Evolutionary conservation across 2,329 filamentous ascomycete genomes (phyloP).

Genomic region (Ascomycota sp.): DNA sequence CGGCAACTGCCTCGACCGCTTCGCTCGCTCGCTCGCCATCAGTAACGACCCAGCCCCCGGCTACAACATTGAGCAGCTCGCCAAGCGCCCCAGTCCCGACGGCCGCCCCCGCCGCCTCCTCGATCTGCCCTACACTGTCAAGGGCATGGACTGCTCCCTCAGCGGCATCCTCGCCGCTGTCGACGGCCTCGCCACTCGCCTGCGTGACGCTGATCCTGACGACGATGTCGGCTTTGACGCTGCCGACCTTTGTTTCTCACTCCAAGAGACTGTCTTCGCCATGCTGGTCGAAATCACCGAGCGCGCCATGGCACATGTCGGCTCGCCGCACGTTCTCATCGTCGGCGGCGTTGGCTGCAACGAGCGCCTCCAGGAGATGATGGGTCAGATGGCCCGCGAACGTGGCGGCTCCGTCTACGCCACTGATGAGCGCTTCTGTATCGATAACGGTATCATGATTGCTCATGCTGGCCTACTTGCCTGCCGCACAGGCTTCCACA

Average conservation of each 20-base stretch:
- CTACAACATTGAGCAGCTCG: conserved; percentile 94
- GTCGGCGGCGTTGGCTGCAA: conserved; percentile 95
- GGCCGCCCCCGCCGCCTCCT: conserved; percentile 51
- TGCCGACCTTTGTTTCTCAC: conserved; percentile 76
- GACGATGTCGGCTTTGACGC: conserved; percentile 42
- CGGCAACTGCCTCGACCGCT: conserved; percentile 90
- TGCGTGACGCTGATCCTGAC: conserved; percentile 24
- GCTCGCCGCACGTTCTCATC: conserved; percentile 73
- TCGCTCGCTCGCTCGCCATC: conserved; percentile 77
- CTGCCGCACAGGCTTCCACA: conserved; percentile 61
- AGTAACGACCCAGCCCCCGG: conserved; percentile 91
- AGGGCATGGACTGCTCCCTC: conserved; percentile 97
- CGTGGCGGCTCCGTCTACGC: conserved; percentile 80
- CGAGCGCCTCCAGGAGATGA: conserved; percentile 89
- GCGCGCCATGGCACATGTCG: conserved; percentile 94
- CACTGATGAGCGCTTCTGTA: conserved; percentile 93
- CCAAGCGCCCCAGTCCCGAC: conserved; percentile 56
- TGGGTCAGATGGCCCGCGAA: conserved; percentile 84
- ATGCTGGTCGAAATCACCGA: conserved; percentile 99
- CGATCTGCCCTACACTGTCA: conserved; percentile 86
- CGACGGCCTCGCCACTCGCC: conserved; percentile 56
- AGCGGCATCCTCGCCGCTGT: conserved; percentile 74
- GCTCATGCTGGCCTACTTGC: conserved; percentile 83
- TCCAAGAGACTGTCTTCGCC: conserved; percentile 88
- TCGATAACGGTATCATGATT: conserved; percentile 99